phyloP scores from a whole-genome alignment of 768 basidiomycete species.

The Calocera viscosa region DNA sequence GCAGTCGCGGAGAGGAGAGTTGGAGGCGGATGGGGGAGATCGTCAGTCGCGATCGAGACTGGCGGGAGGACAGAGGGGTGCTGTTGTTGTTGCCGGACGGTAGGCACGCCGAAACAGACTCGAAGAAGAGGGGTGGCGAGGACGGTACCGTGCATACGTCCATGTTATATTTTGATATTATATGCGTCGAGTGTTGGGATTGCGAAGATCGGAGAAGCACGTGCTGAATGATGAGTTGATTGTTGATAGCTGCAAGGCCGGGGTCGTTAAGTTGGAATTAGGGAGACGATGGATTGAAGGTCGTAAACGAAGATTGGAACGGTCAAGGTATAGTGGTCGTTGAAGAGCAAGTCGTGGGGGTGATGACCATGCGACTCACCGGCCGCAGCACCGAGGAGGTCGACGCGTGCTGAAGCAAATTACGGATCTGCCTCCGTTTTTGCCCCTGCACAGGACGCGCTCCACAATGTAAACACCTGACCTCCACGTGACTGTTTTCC shows the following conservation, averaged over 20 bases:
- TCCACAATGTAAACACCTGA: conserved; percentile 9
- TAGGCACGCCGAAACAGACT: background rate
- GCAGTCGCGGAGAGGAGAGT: background rate
- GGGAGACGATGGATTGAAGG: background rate
- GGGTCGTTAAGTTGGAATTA: conserved; percentile 5
- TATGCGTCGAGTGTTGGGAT: conserved; percentile 6
- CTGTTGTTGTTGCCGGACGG: conserved; percentile 3
- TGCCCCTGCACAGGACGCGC: background rate
- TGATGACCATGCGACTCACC: background rate
- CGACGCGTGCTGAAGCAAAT: conserved; percentile 6
- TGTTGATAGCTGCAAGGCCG: background rate
- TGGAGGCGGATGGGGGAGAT: conserved; percentile 7
- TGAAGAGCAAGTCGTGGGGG: background rate
- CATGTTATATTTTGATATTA: conserved; percentile 8
- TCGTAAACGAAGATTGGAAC: background rate
- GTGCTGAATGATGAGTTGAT: background rate
- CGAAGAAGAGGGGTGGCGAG: conserved; percentile 5
- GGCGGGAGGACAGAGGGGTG: conserved; percentile 6
- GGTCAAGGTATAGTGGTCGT: conserved; percentile 6
- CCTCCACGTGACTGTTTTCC: background rate
- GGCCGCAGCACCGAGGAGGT: conserved; percentile 2
- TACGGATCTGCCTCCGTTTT: background rate
- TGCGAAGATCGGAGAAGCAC: conserved; percentile 1
- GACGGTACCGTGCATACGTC: conserved; percentile 6
- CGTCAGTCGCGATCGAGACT: conserved; percentile 8